Evolutionary conservation across 257 asterid genomes (phyloP), one percentile per base, ranked within the genome.

Genomic region (Mentha longifolia): DNA sequence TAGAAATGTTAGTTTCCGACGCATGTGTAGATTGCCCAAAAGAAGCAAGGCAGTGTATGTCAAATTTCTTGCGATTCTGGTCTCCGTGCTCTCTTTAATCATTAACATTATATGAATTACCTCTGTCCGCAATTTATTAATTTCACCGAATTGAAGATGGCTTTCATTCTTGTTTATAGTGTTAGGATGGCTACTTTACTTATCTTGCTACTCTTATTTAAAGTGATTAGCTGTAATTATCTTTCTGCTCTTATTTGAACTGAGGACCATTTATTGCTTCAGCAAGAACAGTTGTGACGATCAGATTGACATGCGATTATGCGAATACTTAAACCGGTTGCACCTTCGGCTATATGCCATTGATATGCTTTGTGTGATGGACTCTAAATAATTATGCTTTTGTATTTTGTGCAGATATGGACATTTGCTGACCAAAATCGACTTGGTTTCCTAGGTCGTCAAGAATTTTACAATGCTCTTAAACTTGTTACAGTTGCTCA

Each of bases 401-500:
- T 69, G 61, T 61, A 13, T 43, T 50, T 75, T 43, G 14, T 87
- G 88, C 87, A 92, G 98, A 87, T 92, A 82, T 92, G 98, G 98
- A 86, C 71, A 5, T 85, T 80, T 79, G 90, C 96, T 45, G 98
- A 95, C 83, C 97, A 85, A 74, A 92, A 83, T 61, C 78, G 65
- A 80, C 81, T 77, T 31, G 95, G 97, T 70, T 92, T 78, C 78
- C 96, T 95, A 33, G 94, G 91, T 49, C 96, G 97, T 60, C 76
- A 86, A 65, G 95, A 92, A 76, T 95, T 95, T 88, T 95, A 87
- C 80, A 89, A 92, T 77, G 96, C 92, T 80, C 96, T 95, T 30
- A 95, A 89, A 86, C 99, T 94, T 73, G 97, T 89, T 61, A 94
- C 99, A 7, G 99, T 94, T 47, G 99, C 99, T 55, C 99, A 95